A percentile compares a stretch with the other conserved stretches of the same genome.
Evolutionary conservation across 164 flowering plant genomes (phyloP).

Genomic region (Piper betle): DNA sequence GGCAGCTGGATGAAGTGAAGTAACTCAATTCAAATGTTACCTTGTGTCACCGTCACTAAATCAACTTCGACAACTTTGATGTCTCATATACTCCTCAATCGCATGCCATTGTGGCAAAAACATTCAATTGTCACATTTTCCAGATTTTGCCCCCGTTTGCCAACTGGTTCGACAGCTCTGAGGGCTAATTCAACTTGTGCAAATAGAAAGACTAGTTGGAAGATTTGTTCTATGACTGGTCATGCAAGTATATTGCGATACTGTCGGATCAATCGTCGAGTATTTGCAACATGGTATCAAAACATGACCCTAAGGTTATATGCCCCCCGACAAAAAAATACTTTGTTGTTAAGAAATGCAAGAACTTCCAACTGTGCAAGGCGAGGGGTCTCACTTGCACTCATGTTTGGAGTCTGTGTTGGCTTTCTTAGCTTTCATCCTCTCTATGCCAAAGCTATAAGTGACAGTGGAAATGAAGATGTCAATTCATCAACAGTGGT

Average conservation of each 20-base stretch:
- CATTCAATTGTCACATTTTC: neutral
- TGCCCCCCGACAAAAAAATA: conserved; percentile 22
- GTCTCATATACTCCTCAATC: neutral
- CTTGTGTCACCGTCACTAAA: neutral
- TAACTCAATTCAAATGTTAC: neutral
- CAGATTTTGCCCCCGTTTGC: neutral
- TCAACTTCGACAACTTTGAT: neutral
- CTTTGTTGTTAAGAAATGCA: conserved; percentile 28
- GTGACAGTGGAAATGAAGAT: conserved; percentile 18
- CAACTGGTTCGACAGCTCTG: neutral
- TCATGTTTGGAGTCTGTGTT: conserved; percentile 40
- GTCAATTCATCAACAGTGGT: conserved; percentile 16
- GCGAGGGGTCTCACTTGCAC: conserved; percentile 30
- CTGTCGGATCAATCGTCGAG: neutral
- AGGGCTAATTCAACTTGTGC: neutral
- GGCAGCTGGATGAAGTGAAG: neutral
- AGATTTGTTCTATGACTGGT: neutral
- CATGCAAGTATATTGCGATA: too few species aligned
- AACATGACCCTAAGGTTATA: conserved; percentile 27
- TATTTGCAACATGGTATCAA: conserved; percentile 8
- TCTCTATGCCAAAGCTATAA: conserved; percentile 44
- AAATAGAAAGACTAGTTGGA: neutral
- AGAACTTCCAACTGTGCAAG: conserved; percentile 25
- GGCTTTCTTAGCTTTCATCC: conserved; percentile 43
- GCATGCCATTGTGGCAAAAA: neutral